phyloP scores from a whole-genome alignment of 2,329 filamentous ascomycete species.

The Fusarium nygamai region DNA sequence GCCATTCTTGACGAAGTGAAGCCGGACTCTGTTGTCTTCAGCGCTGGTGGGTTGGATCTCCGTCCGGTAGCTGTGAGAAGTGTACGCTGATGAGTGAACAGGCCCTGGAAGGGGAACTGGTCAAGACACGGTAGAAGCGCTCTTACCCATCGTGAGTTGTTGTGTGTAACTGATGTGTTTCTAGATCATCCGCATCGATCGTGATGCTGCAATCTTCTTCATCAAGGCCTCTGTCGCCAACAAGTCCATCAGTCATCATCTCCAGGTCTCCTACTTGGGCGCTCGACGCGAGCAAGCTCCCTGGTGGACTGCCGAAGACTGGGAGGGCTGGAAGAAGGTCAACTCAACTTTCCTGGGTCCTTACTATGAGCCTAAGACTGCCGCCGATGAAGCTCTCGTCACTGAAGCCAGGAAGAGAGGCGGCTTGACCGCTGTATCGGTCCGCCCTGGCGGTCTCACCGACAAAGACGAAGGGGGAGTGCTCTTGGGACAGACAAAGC shows the following conservation, averaged over 20 bases:
- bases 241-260: constrained; percentile 61
- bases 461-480: constrained; percentile 57
- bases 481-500: constrained; percentile 53
- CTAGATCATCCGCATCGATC: constrained; percentile 41
- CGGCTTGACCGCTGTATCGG: constrained; percentile 55
- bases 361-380: constrained; percentile 66
- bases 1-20: constrained; percentile 66
- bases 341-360: constrained; percentile 54
- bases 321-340: constrained; percentile 50
- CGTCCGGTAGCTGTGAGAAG: background rate
- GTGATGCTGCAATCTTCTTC: constrained; percentile 41
- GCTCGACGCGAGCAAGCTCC: constrained; percentile 58
- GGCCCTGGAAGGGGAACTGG: constrained; percentile 48
- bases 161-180: constrained; percentile 8
- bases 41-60: constrained; percentile 54
- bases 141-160: background rate
- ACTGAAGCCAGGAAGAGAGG: constrained; percentile 51
- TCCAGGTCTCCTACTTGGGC: constrained; percentile 67
- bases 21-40: constrained; percentile 72
- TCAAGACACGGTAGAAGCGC: constrained; percentile 48
- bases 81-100: constrained; percentile 19
- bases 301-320: constrained; percentile 62
- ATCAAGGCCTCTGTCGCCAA: constrained; percentile 36
- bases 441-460: constrained; percentile 60
- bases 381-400: constrained; percentile 63